Evolutionary conservation across 2,329 filamentous ascomycete species (phyloP), one percentile per base, ranked within the genome.

Genomic region (Alternaria sp.): DNA sequence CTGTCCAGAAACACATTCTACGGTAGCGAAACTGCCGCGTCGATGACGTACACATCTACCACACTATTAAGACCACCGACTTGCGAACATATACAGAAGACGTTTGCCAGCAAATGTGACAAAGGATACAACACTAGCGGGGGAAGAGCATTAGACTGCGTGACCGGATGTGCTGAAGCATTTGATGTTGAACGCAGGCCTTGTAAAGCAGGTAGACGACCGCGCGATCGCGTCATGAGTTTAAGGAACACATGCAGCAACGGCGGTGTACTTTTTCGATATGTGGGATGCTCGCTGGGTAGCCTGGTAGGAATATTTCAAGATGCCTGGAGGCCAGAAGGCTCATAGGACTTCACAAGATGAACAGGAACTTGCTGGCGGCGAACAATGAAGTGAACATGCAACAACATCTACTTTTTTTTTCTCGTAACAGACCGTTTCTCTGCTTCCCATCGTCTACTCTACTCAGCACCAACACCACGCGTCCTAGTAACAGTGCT

Each of bases 21-120:
- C 59, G 54, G 55, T 72, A 68, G 5, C 73, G 71, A 10, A 65
- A 72, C 44, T 70, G 65, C 50, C 64, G 71, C 55, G 68, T 68
- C 51, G 67, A 73, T 17, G 17, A 17, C 17, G 17, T 17, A 40
- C 70, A 78, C 45, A 72, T 79, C 42, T 77, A 79, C 53, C 69
- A 79, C 41, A 69, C 79, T 21, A 71, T 0, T 77, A 80, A 57
- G 78, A 79, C 56, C 77, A 79, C 56, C 77, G 78, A 51, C 73
- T 70, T 40, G 62, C 79, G 56, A 80, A 79, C 60, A 76, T 13
- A 33, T 33, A 13, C 31, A 14, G 31, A 3, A 14, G 14, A 33
- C 17, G 2, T 17, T 17, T 17, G 17, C 17, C 17, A 17, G 17
- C 17, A 17, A 17, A 17, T 17, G 17, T 17, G 17, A 13, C 31